Conservation (phyloP, 2,329 filamentous ascomycete genomes). For the Tricladium varicosporioides region DNA sequence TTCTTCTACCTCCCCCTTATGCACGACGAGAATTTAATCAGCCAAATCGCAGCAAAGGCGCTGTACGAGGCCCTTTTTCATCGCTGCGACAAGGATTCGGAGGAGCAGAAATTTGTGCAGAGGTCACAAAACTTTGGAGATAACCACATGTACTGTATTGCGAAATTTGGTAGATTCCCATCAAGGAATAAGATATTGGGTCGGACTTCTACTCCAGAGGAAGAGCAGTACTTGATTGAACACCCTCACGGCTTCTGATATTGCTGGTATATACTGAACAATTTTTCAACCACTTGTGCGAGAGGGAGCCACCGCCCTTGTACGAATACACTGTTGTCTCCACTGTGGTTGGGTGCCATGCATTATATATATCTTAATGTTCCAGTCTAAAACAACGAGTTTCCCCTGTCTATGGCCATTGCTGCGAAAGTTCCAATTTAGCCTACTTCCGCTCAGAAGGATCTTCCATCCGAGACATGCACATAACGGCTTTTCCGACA, state of each 20-base stretch:
- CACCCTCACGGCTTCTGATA: slow-evolving; percentile 23
- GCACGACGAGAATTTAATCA: slow-evolving; percentile 35
- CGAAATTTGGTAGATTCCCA: not conserved
- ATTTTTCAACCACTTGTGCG: not conserved
- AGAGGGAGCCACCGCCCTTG: not conserved
- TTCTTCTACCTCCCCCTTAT: slow-evolving; percentile 39
- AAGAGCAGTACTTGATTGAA: slow-evolving; percentile 21
- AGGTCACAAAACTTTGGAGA: slow-evolving; percentile 6
- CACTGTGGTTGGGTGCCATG: no score
- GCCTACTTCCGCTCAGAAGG: no score
- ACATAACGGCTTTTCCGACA: no score
- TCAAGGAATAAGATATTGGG: slow-evolving; percentile 21
- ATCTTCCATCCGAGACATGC: no score
- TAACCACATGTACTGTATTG: slow-evolving; percentile 4
- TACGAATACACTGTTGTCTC: not conserved
- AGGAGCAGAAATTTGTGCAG: slow-evolving; percentile 11
- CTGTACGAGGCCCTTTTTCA: slow-evolving; percentile 25
- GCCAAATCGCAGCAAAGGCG: slow-evolving; percentile 31
- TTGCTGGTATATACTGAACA: not conserved
- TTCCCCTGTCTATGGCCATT: no score
- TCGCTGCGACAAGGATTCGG: slow-evolving; percentile 15
- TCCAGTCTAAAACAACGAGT: no score
- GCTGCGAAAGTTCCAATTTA: no score
- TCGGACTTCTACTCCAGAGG: slow-evolving; percentile 24
- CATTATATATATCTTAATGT: no score